Evolutionary conservation across 2,329 filamentous ascomycete species (phyloP).

Genomic region (Clonostachys chloroleuca): DNA sequence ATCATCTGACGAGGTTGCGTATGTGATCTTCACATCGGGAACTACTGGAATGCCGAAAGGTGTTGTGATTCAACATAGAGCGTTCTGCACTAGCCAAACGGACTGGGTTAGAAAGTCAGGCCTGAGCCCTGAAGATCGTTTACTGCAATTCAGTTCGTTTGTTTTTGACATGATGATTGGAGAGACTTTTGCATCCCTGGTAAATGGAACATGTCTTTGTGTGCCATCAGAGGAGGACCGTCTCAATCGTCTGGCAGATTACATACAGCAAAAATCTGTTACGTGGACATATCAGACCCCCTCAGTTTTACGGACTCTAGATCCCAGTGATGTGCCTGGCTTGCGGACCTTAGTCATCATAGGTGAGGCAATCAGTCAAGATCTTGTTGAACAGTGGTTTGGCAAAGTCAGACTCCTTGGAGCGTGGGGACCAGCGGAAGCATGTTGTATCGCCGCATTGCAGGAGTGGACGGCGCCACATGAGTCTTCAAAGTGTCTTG

Average conservation of each 20-base stretch:
- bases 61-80: slow-evolving; percentile 3
- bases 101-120: neutral
- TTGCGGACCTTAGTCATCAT: slow-evolving; percentile 2
- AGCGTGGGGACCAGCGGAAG: slow-evolving; percentile 6
- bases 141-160: neutral
- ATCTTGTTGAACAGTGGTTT: slow-evolving; percentile 5
- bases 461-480: neutral
- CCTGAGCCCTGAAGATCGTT: neutral
- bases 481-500: slow-evolving; percentile 2
- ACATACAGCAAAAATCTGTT: neutral
- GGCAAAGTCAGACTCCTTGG: slow-evolving; percentile 2
- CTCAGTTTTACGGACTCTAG: neutral
- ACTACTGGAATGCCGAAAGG: slow-evolving; percentile 5
- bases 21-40: slow-evolving; percentile 5
- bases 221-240: neutral
- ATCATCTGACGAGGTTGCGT: neutral
- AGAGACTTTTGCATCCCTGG: neutral
- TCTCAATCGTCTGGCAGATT: neutral
- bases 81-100: neutral
- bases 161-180: slow-evolving; percentile 1
- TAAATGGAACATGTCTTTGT: neutral
- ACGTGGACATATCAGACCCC: slow-evolving; percentile 1
- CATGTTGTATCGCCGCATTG: slow-evolving; percentile 4
- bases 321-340: neutral
- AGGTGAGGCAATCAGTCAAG: slow-evolving; percentile 4